Base-by-base conservation (phyloP, 1,284 basidiomycete species). In the Athelia sp. region DNA sequence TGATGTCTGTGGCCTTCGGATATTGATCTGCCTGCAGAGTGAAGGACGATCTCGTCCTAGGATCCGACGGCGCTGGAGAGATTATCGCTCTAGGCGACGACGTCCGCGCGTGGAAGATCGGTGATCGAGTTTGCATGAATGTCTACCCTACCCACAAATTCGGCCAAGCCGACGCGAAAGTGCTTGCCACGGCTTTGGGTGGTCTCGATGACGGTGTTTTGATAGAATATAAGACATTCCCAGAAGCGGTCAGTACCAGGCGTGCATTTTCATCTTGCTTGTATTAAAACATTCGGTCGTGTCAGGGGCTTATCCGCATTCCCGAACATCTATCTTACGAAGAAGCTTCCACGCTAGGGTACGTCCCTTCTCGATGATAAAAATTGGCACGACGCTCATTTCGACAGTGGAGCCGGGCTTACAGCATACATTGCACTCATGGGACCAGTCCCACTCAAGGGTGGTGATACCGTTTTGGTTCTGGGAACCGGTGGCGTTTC, bases 401-500 rank as follows among this genome's bases (percentile, higher is more conserved):
- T 23, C 8, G 43, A 11, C 23, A 67, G 59, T 32, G 75, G 72
- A 47, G 73, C 74, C 19, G 77, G 66, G 22, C 47, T 77, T 46
- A 76, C 74, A 2, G 76, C 75, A 3, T 76, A 73, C 57, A 74
- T 68, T 51, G 69, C 68, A 2, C 62, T 76, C 3, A 58, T 63
- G 44, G 73, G 72, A 4, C 62, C 70, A 3, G 57, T 61, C 9
- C 62, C 67, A 4, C 36, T 72, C 49, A 73, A 67, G 50, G 58
- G 60, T 13, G 70, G 69, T n/a, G 69, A 73, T 40, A 62, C 57
- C 0, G 70, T 76, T 23, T 66, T 79, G 15, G 64, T 72, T 3
- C 63, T 70, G 15, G 76, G 77, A 3, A 78, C 74, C 1, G 76
- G 75, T 15, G 75, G 75, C 46, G 74, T 77, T 32, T 74, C 72